Percentiles rank a stretch among this genome's conserved stretches.
phyloP scores from a whole-genome alignment of 2,329 filamentous ascomycete genomes.

The Aspergillus calidoustus region DNA sequence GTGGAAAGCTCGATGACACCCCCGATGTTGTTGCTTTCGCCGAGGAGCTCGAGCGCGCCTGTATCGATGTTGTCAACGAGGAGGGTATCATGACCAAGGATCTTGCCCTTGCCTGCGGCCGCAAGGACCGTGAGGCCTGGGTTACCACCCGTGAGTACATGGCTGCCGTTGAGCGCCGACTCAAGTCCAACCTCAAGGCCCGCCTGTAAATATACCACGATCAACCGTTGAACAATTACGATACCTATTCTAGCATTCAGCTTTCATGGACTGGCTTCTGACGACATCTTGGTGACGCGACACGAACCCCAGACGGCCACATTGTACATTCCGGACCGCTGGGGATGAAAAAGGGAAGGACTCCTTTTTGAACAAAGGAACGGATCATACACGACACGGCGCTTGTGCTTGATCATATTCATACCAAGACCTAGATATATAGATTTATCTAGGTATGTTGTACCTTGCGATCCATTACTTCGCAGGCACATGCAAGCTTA shows the following conservation, averaged over 20 bases:
- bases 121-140: conserved; percentile 80
- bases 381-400: not conserved
- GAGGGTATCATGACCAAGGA: conserved; percentile 99
- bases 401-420: not conserved
- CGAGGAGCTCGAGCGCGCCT: conserved; percentile 88
- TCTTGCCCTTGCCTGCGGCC: conserved; percentile 90
- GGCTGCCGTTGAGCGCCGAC: conserved; percentile 84
- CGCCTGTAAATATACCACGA: conserved; percentile 35
- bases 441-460: not conserved
- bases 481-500: not conserved
- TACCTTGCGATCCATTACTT: not conserved
- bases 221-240: conserved; percentile 17
- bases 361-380: conserved; percentile 3
- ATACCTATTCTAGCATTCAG: conserved; percentile 23
- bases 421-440: not conserved
- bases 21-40: conserved; percentile 91
- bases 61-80: conserved; percentile 88
- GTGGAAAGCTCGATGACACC: conserved; percentile 90
- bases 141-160: conserved; percentile 93
- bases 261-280: conserved; percentile 15
- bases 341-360: conserved; percentile 2
- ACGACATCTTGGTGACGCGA: conserved; percentile 15
- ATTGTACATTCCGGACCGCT: conserved; percentile 22
- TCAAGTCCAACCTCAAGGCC: conserved; percentile 71
- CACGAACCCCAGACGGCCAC: conserved; percentile 6